Percentiles rank a stretch among this genome's conserved stretches.
phyloP scores from a whole-genome alignment of 345 rosid species.

The Camelina hispida region DNA sequence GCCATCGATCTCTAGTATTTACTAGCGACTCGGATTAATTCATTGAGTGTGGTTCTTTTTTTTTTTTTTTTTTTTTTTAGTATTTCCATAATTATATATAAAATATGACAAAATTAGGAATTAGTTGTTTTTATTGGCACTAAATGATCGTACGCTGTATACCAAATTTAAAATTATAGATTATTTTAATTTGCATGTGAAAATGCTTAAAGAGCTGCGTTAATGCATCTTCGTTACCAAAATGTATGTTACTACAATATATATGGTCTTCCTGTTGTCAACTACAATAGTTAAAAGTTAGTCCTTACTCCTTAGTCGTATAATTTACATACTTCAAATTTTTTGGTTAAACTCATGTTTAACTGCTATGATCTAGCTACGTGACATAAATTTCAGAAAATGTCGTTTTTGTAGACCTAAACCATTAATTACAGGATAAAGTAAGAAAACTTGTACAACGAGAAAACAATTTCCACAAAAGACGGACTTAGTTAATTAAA shows the following conservation, averaged over 20 bases:
- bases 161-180: constrained; percentile 11
- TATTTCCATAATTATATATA: background rate
- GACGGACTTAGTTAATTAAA: constrained; percentile 13
- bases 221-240: background rate
- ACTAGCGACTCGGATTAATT: constrained; percentile 10
- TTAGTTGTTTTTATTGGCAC: background rate
- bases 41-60: background rate
- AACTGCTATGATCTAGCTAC: constrained; percentile 24
- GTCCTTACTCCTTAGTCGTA: background rate
- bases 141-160: constrained; percentile 16
- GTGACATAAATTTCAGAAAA: constrained; percentile 33
- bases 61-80: background rate
- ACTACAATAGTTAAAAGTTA: background rate
- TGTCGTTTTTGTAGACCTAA: constrained; percentile 41
- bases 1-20: constrained; percentile 1
- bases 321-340: background rate
- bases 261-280: background rate
- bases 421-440: constrained; percentile 42
- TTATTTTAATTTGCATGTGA: background rate
- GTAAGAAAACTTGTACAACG: constrained; percentile 39
- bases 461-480: constrained; percentile 36
- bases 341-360: background rate
- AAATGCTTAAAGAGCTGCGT: constrained; percentile 11
- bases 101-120: constrained; percentile 24
- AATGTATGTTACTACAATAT: background rate